Percentiles rank a stretch among this genome's conserved stretches.
Evolutionary conservation across 139 green algal species (phyloP).

Genomic region (Closterium sp.): DNA sequence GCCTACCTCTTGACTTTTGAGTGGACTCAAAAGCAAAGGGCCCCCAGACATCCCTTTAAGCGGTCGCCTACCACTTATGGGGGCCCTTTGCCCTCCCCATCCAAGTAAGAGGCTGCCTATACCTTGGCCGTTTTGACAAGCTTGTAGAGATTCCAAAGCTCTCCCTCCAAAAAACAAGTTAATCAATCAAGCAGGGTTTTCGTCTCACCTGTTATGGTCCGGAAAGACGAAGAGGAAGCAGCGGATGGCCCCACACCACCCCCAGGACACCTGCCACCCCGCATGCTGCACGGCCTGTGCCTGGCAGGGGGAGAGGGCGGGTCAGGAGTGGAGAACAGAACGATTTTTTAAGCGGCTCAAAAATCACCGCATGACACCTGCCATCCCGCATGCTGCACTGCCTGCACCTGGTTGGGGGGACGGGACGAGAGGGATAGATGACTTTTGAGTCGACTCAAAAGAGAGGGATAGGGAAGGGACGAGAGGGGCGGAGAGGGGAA

Average conservation of each 20-base stretch:
- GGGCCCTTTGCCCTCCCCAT: too few species aligned
- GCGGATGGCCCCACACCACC: slow-evolving; percentile 17
- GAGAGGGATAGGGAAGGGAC: background rate
- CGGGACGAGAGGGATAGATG: too few species aligned
- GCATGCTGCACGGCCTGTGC: background rate
- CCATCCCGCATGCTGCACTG: background rate
- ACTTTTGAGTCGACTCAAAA: too few species aligned
- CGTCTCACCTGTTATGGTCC: slow-evolving; percentile 29
- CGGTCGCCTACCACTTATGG: too few species aligned
- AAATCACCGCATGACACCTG: background rate
- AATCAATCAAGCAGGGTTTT: too few species aligned
- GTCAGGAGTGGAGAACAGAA: background rate
- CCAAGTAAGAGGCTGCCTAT: too few species aligned
- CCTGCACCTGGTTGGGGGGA: background rate
- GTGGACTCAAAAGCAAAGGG: background rate
- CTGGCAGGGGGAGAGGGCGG: background rate
- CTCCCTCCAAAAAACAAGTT: too few species aligned
- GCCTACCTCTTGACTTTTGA: background rate
- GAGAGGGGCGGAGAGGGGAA: background rate
- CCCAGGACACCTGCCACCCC: slow-evolving; percentile 26
- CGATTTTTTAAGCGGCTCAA: too few species aligned
- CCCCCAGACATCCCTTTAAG: too few species aligned
- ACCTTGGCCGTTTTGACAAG: too few species aligned
- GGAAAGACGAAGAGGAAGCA: slow-evolving; percentile 49
- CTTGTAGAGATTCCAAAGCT: too few species aligned